A percentile compares a stretch with the other conserved stretches of the same genome.
Evolutionary conservation across 2,329 filamentous ascomycete genomes (phyloP).

Genomic region (Ophiostoma quercus): DNA sequence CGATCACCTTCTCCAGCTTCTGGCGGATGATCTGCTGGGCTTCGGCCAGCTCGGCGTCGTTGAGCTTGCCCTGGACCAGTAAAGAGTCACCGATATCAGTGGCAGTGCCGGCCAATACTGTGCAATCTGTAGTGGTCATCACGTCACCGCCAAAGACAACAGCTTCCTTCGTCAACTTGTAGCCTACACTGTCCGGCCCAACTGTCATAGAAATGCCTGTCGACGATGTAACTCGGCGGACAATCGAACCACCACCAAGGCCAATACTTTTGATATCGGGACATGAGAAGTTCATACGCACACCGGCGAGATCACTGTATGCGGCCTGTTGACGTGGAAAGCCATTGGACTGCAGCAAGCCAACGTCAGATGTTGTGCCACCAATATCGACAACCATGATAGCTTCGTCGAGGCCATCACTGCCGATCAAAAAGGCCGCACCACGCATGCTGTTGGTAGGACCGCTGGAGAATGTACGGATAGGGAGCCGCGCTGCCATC

Average conservation of each 20-base stretch:
- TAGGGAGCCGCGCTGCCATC: slow-evolving; percentile 51
- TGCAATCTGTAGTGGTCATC: background rate
- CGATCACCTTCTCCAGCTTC: slow-evolving; percentile 53
- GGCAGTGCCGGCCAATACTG: background rate
- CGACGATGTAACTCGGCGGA: background rate
- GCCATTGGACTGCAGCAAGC: slow-evolving; percentile 48
- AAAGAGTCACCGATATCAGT: background rate
- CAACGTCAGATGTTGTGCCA: slow-evolving; percentile 61
- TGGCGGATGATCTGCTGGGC: slow-evolving; percentile 41
- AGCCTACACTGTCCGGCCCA: background rate
- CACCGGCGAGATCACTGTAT: slow-evolving; percentile 57
- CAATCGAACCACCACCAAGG: slow-evolving; percentile 31
- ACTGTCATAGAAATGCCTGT: background rate
- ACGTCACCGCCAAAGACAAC: background rate
- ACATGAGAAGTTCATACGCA: slow-evolving; percentile 56
- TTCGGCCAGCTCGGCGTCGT: slow-evolving; percentile 33
- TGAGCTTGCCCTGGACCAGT: background rate
- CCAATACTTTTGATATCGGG: slow-evolving; percentile 57
- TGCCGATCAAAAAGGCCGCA: slow-evolving; percentile 52
- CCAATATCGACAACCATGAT: slow-evolving; percentile 62
- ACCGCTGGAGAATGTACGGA: slow-evolving; percentile 57
- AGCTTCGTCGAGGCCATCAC: slow-evolving; percentile 33
- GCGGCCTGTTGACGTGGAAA: slow-evolving; percentile 46
- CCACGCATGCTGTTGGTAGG: slow-evolving; percentile 61
- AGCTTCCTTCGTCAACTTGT: background rate